Evolutionary conservation across 371 early-diverging fungal genomes (phyloP), one percentile per base, ranked within the genome.

Genomic region (Parasitella parasitica): DNA sequence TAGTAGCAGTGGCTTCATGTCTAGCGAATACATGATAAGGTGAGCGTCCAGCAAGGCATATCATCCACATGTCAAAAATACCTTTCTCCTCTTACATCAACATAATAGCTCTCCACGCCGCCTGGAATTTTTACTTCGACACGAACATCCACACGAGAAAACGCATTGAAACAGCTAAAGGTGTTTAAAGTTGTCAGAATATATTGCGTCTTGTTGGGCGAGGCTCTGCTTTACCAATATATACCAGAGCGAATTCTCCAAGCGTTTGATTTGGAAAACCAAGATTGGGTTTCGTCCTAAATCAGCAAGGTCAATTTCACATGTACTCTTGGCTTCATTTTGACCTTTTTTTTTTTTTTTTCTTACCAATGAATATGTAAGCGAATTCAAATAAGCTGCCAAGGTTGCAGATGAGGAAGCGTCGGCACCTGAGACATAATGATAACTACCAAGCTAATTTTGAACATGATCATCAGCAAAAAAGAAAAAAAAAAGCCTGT

Each of bases 91-190:
- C 86, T 79, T 32, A 88, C 76, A 64, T 95, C 94, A 13, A 98
- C 91, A 18, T 86, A 84, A 66, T 96, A 96, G 58, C 91, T 87
- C 59, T 95, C 96, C 2, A 98, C 98, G 49, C 98, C 97, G 55
- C 98, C 98, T 1, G 98, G 98, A 67, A 97, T 96, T 62, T 91
- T 89, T 36, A 97, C 95, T 72, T 96, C 94, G n/a, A 98, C 98
- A 32, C 98, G 89, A 20, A 98, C 89, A 82, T 98, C 98, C 6
- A 96, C 92, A 20, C 94, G 86, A 13, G 96, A 92, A 67, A 98
- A 97, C 16, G 96, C 95, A 74, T 98, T 97, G 80, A 91, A 98
- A 66, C 96, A 93, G 70, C 95, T 94, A 26, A 15, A 20, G 18
- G 55, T 27, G 8, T 15, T 18, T 34, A 41, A 36, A n/a, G n/a